phyloP scores from a whole-genome alignment of 768 basidiomycete genomes.

The Rubroboletus pulcherrimus region DNA sequence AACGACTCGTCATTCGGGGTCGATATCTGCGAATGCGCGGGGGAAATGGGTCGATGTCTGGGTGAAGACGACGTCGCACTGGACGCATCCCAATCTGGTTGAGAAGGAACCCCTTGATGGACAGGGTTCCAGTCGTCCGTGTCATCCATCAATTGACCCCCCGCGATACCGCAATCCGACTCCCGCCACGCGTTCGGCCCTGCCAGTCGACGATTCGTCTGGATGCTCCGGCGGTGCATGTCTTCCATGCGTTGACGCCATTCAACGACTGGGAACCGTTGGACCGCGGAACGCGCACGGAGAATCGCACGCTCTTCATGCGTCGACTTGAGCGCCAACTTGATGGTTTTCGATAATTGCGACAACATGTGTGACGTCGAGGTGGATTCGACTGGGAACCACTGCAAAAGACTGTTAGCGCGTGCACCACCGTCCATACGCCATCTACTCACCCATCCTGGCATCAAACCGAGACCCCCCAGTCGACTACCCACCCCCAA shows the following conservation, averaged over 20 bases:
- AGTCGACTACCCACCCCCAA: constrained; percentile 92
- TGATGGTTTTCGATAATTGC: constrained; percentile 91
- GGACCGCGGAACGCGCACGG: constrained; percentile 89
- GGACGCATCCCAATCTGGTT: constrained; percentile 74
- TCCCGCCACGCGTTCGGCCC: constrained; percentile 74
- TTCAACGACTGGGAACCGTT: constrained; percentile 96
- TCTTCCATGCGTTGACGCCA: constrained; percentile 97
- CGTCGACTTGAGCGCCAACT: constrained; percentile 86
- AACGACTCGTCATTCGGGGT: constrained; percentile 43
- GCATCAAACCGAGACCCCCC: constrained; percentile 94
- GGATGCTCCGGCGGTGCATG: constrained; percentile 85
- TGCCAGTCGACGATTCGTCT: constrained; percentile 62
- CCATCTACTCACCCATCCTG: constrained; percentile 78
- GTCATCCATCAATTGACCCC: constrained; percentile 50
- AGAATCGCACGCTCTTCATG: constrained; percentile 90
- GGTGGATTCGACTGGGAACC: constrained; percentile 95
- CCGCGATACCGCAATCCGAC: constrained; percentile 55
- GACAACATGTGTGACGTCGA: constrained; percentile 94
- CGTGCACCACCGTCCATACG: too few relatives aligned
- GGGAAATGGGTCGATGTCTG: constrained; percentile 47
- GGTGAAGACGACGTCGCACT: constrained; percentile 43
- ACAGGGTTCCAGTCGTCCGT: constrained; percentile 81
- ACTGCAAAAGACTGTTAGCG: constrained; percentile 42
- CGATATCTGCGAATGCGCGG: constrained; percentile 60
- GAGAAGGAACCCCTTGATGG: constrained; percentile 56